These are phyloP conservation scores for Sporothrix protearum DNA, from an alignment of 2,329 filamentous ascomycete genomes.

Conservation along the genomic window DNA sequence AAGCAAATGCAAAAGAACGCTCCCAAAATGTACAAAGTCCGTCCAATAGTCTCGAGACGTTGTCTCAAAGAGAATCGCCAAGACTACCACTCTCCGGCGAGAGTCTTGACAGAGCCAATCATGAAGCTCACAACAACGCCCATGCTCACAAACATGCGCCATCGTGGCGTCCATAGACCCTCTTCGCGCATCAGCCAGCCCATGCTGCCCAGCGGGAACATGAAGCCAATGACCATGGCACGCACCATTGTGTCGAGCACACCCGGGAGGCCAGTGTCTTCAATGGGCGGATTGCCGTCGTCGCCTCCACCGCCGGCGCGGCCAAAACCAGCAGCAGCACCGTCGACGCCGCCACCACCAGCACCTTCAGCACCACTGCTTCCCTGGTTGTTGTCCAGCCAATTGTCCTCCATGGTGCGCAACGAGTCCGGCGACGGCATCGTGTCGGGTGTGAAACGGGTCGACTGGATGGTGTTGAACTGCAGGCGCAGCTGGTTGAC, in stretches of 20 bases:
- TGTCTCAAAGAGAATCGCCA: background rate
- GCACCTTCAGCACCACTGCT: slow-evolving; percentile 37
- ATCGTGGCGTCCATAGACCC: slow-evolving; percentile 78
- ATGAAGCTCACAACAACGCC: slow-evolving; percentile 76
- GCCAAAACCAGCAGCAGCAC: slow-evolving; percentile 33
- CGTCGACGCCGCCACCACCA: slow-evolving; percentile 31
- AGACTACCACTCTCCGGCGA: slow-evolving; percentile 38
- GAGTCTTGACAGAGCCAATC: slow-evolving; percentile 63
- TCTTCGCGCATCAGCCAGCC: slow-evolving; percentile 84
- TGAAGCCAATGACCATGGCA: slow-evolving; percentile 87
- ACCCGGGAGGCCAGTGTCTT: slow-evolving; percentile 47
- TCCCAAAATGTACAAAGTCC: background rate
- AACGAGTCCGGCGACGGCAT: slow-evolving; percentile 78
- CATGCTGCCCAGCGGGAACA: slow-evolving; percentile 85
- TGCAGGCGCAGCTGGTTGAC: slow-evolving; percentile 81
- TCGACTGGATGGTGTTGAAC: slow-evolving; percentile 79
- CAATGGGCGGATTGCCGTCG: slow-evolving; percentile 41
- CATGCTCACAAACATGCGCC: slow-evolving; percentile 80
- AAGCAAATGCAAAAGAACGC: background rate
- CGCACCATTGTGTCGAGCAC: slow-evolving; percentile 81
- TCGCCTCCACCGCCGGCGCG: slow-evolving; percentile 37
- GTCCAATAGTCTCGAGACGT: background rate
- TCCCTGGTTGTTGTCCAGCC: slow-evolving; percentile 71
- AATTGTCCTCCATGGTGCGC: slow-evolving; percentile 77
- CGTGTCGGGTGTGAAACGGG: slow-evolving; percentile 79